Base-by-base conservation (phyloP, 768 basidiomycete species). In the Hericium coralloides region DNA sequence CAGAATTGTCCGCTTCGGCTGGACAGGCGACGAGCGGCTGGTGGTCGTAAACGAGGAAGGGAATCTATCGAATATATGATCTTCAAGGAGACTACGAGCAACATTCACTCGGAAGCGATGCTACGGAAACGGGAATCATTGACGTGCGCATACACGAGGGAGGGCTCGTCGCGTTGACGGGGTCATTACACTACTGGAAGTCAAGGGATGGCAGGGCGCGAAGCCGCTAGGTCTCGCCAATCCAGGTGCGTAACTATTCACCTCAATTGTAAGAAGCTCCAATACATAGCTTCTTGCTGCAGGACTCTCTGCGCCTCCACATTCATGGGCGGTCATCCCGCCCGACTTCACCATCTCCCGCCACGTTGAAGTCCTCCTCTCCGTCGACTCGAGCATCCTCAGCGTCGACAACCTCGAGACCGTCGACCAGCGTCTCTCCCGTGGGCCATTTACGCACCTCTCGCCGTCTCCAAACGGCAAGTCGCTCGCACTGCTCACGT, bases 381-480 rank as follows among this genome's bases (percentile, higher is more conserved):
- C 92, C 1, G 82, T 87, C 2, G 89, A 89, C 15, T 69, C 82
- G 3, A 91, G 92, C 1, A 86, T 98, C 52, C 70, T 89, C 64
- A 84, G 80, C 2, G 84, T 98, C 23, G 97, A 98, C 70, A 94
- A 89, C 55, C 74, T 98, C 49, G 95, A 98, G 67, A 80, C 77
- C 41, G 75, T 90, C 4, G 95, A 99, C 68, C 95, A 97, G 70
- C 83, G 87, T 12, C 74, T 98, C 9, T 84, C 85, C 8, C 81
- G 89, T 36, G 95, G 95, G 0, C 97, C 97, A 2, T 98, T 98
- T 69, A 80, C 79, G 0, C 87, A 88, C 63, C 79, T 98, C 53
- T 80, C 88, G 0, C 88, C 92, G 3, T 98, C 95, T 0, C 95
- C 97, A 1, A 95, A 94, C 63, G 95, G 95, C 38, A 93, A 95